Base-by-base conservation (phyloP, 768 basidiomycete species). In the Mycena crocata region DNA sequence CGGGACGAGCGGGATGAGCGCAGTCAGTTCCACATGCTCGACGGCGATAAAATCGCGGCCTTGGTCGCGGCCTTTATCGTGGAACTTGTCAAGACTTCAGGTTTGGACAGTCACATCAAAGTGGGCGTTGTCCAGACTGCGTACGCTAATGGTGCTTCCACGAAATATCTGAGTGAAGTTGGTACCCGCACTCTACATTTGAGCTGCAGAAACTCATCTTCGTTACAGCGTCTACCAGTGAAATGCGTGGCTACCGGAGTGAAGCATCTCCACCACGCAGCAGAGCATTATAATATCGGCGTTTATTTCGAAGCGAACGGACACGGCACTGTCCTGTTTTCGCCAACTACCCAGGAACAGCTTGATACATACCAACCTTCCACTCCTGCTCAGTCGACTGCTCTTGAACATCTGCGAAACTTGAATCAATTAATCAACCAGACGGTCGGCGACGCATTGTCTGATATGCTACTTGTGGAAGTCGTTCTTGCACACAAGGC, bases 291-390 rank as follows among this genome's bases (percentile, higher is more conserved):
- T 79, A 88, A 95, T 75, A 86, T 99, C 60, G 98, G 98, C n/a
- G 94, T 99, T 48, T 99, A 99, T 81, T 99, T 99, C 73, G 98
- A 99, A 78, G 98, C 98, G 35, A 99, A 99, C 76, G 98, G 98
- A 3, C 98, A 99, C 72, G 98, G 98, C 34, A 99, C 98, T 3
- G 95, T 99, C 50, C 79, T 99, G 60, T 99, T 99, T 82, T 98
- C 98, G 15, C 87, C 85, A 9, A 77, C 85, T 23, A 92, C 95
- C 5, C 85, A 91, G 61, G 82, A 87, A 26, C 85, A 77, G 48
- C 83, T 99, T 42, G 72, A 81, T 32, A 79, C 81, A 26, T 83
- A 93, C 73, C 83, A 92, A 69, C 92, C 97, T 2, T 86, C 89
- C 42, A 94, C 94, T 2, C 90, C 93, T 24, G 92, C 93, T 13